phyloP scores from a whole-genome alignment of 73 alveolate genomes.

The Stentor coeruleus region DNA sequence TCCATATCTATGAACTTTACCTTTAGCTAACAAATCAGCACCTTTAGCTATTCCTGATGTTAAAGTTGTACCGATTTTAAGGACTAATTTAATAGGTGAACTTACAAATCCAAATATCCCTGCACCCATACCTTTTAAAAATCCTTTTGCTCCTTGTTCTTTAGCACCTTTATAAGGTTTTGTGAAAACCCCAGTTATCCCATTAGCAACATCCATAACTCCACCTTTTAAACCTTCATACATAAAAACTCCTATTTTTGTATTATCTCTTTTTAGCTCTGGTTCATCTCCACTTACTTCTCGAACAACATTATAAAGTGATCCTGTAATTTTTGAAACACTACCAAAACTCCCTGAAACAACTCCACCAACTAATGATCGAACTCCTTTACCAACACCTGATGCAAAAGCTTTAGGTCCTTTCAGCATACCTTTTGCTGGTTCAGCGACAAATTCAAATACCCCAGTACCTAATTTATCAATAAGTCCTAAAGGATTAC shows the following conservation, averaged over 20 bases:
- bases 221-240: constrained; percentile 67
- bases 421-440: constrained; percentile 81
- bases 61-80: constrained; percentile 62
- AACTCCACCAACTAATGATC: constrained; percentile 59
- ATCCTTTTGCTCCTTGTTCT: constrained; percentile 74
- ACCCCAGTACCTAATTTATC: constrained; percentile 91
- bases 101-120: constrained; percentile 78
- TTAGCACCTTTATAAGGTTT: constrained; percentile 79
- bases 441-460: constrained; percentile 88
- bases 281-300: constrained; percentile 69
- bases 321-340: constrained; percentile 85
- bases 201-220: constrained; percentile 54
- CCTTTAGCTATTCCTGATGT: constrained; percentile 76
- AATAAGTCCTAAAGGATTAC: constrained; percentile 88
- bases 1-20: constrained; percentile 60
- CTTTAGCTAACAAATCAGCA: constrained; percentile 62
- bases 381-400: constrained; percentile 91
- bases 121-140: constrained; percentile 70
- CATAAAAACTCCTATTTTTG: constrained; percentile 65
- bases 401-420: constrained; percentile 88
- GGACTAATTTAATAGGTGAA: constrained; percentile 68
- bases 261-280: constrained; percentile 61
- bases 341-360: constrained; percentile 81
- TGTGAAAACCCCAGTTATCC: constrained; percentile 73
- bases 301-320: constrained; percentile 82